Evolutionary conservation across 1,139 yeast species (phyloP).

Genomic region (Geotrichum macrosporum): DNA sequence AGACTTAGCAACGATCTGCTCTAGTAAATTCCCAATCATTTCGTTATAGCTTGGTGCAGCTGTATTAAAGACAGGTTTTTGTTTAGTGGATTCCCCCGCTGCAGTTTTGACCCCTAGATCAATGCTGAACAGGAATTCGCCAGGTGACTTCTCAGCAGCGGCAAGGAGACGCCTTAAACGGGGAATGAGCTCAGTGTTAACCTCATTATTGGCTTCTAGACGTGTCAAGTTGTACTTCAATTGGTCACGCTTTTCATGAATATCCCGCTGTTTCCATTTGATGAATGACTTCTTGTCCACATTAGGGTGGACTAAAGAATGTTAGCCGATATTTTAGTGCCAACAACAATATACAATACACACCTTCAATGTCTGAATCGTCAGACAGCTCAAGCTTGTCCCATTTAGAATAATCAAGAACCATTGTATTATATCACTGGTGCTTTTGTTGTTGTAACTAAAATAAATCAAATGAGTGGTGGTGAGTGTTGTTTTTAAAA

Average conservation of each 20-base stretch:
- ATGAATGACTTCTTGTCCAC: slow-evolving; percentile 92
- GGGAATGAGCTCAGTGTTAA: slow-evolving; percentile 70
- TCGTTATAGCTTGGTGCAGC: slow-evolving; percentile 69
- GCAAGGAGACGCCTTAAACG: slow-evolving; percentile 63
- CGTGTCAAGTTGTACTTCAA: slow-evolving; percentile 72
- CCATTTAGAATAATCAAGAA: slow-evolving; percentile 93
- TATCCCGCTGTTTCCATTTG: slow-evolving; percentile 95
- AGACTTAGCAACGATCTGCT: slow-evolving; percentile 61
- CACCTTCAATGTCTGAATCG: slow-evolving; percentile 80
- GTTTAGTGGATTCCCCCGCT: slow-evolving; percentile 30
- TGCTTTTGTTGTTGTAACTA: slow-evolving; percentile 7
- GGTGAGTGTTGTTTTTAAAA: too few species aligned
- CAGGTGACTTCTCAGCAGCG: slow-evolving; percentile 26
- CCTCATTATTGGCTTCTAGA: slow-evolving; percentile 64
- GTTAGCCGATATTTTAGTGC: background rate
- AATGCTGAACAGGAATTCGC: slow-evolving; percentile 9
- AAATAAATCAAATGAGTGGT: too few species aligned
- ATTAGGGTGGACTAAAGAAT: slow-evolving; percentile 77
- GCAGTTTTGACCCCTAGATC: slow-evolving; percentile 24
- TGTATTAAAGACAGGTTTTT: slow-evolving; percentile 40
- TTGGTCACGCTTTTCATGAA: slow-evolving; percentile 86
- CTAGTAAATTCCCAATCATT: slow-evolving; percentile 84
- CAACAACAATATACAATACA: slow-evolving; percentile 9
- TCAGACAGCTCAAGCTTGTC: slow-evolving; percentile 93
- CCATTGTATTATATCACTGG: slow-evolving; percentile 33